Evolutionary conservation across 441 rosid genomes (phyloP).

Genomic region (Arabidopsis hybrid): DNA sequence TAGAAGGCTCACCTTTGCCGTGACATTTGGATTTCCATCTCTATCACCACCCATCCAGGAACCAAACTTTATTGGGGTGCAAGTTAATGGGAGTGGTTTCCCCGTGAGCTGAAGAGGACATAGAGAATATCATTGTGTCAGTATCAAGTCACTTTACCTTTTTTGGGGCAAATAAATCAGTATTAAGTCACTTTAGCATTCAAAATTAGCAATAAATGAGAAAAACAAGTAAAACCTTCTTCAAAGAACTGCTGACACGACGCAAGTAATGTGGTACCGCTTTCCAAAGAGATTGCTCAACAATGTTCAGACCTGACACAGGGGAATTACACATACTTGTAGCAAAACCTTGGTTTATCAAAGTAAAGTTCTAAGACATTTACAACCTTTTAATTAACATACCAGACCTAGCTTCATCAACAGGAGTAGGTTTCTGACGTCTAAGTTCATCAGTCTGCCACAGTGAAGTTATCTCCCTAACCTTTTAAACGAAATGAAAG

Average conservation of each 20-base stretch:
- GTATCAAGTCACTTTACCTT: constrained; percentile 6
- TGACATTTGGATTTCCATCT: constrained; percentile 98
- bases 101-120: constrained; percentile 72
- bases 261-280: constrained; percentile 94
- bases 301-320: constrained; percentile 84
- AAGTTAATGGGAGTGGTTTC: constrained; percentile 86
- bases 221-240: constrained; percentile 66
- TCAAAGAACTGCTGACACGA: constrained; percentile 92
- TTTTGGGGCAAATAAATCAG: neutral
- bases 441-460: constrained; percentile 99
- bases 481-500: constrained; percentile 49
- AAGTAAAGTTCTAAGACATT: neutral
- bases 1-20: constrained; percentile 77
- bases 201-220: constrained; percentile 18
- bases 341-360: constrained; percentile 16
- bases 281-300: constrained; percentile 98
- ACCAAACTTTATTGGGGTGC: constrained; percentile 94
- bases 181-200: constrained; percentile 21
- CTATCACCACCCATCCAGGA: constrained; percentile 99
- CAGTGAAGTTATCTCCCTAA: constrained; percentile 90
- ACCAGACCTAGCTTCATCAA: constrained; percentile 97
- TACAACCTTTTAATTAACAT: constrained; percentile 28
- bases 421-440: constrained; percentile 96
- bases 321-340: constrained; percentile 22
- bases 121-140: constrained; percentile 22